phyloP scores from a whole-genome alignment of 2,329 filamentous ascomycete genomes.

The Chaetomium olivaceum region DNA sequence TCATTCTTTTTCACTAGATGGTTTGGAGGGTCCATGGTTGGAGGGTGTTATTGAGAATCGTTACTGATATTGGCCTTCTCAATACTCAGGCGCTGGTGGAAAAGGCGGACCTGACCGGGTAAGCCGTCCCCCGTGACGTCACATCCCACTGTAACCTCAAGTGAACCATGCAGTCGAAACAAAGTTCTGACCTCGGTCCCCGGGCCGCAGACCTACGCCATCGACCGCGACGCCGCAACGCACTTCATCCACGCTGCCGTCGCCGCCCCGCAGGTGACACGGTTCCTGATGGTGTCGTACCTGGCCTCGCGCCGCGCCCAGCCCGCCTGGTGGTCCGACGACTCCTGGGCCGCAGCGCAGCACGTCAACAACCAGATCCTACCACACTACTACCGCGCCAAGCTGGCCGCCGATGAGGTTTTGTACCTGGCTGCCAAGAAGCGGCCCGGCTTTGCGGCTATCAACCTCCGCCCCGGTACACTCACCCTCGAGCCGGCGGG shows the following conservation, averaged over 20 bases:
- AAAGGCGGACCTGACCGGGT: slow-evolving; percentile 55
- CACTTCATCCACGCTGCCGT: slow-evolving; percentile 63
- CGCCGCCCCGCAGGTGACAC: slow-evolving; percentile 53
- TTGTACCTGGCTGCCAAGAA: slow-evolving; percentile 52
- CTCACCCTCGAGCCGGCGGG: slow-evolving; percentile 52
- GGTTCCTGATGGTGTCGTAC: slow-evolving; percentile 67
- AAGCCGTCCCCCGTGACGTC: not conserved
- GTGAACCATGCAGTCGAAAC: not conserved
- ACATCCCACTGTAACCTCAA: not conserved
- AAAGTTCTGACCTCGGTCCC: not conserved
- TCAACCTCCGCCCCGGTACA: slow-evolving; percentile 55
- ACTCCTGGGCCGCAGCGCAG: slow-evolving; percentile 46
- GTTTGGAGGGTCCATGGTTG: not conserved
- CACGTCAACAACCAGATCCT: slow-evolving; percentile 47
- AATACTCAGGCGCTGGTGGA: slow-evolving; percentile 54
- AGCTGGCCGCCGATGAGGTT: slow-evolving; percentile 60
- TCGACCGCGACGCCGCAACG: slow-evolving; percentile 65
- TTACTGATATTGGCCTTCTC: slow-evolving; percentile 17
- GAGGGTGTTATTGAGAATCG: not conserved
- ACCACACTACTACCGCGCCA: slow-evolving; percentile 60
- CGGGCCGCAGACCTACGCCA: slow-evolving; percentile 50
- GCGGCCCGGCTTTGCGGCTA: slow-evolving; percentile 46
- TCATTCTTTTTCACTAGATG: no score
- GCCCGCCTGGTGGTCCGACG: slow-evolving; percentile 58
- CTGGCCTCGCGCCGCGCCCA: slow-evolving; percentile 52